Percentiles rank a stretch among this genome's conserved stretches.
Conservation (phyloP, 2,329 filamentous ascomycete genomes). For the Cephalotrichum gorgonifer region DNA sequence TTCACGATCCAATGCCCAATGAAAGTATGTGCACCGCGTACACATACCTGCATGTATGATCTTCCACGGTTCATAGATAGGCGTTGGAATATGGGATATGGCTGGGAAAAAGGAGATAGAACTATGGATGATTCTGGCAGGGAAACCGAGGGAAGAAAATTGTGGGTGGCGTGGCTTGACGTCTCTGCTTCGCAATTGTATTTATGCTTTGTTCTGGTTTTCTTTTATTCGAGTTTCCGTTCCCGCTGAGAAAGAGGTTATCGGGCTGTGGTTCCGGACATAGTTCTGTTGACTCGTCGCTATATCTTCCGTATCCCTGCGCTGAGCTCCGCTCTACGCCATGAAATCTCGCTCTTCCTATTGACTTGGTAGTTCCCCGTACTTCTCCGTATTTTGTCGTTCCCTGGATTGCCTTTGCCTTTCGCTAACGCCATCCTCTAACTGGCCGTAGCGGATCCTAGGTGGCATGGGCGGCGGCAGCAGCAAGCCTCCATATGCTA, state of each 20-base stretch:
- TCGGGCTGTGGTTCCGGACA: not conserved
- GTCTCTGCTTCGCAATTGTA: not conserved
- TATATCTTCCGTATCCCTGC: not conserved
- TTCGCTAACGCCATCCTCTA: not conserved
- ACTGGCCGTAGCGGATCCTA: not conserved
- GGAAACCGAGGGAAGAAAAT: not conserved
- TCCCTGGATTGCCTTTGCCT: not conserved
- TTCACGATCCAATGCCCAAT: constrained; percentile 13
- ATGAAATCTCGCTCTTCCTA: no score
- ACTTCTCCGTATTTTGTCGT: no score
- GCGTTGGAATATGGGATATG: not conserved
- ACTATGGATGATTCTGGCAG: not conserved
- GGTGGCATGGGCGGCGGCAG: not conserved
- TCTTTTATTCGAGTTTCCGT: not conserved
- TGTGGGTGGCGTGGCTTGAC: constrained; percentile 1
- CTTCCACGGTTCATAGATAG: constrained; percentile 4
- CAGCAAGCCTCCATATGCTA: no score
- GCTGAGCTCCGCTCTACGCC: not conserved
- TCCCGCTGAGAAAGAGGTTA: not conserved
- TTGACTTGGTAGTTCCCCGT: no score
- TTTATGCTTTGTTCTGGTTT: not conserved
- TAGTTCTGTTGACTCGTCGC: not conserved
- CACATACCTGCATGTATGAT: constrained; percentile 7
- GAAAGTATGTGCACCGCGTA: constrained; percentile 12
- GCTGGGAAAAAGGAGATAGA: not conserved